phyloP scores from a whole-genome alignment of 2,329 filamentous ascomycete genomes.

The Balansia obtecta region DNA sequence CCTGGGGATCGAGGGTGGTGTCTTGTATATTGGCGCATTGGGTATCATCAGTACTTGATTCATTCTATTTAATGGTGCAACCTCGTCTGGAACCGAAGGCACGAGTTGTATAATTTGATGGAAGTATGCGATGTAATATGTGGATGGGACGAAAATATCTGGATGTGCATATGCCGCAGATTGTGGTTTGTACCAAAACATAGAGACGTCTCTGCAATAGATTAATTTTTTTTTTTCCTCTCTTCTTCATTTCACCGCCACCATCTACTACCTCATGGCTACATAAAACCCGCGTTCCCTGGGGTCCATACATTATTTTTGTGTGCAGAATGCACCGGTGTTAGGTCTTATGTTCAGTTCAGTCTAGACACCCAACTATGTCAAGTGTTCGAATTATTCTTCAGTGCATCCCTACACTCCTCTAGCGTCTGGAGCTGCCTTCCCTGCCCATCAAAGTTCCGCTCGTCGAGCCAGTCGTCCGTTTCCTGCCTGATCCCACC shows the following conservation, averaged over 20 bases:
- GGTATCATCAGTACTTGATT: not conserved
- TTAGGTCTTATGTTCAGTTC: not conserved
- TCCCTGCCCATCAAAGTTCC: slow-evolving; percentile 42
- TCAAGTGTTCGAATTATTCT: not conserved
- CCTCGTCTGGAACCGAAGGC: not conserved
- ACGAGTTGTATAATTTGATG: not conserved
- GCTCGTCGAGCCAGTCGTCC: slow-evolving; percentile 38
- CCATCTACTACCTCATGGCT: not conserved
- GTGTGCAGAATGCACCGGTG: too few relatives aligned
- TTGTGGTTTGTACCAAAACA: slow-evolving; percentile 2
- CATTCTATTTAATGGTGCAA: not conserved
- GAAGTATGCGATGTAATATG: not conserved
- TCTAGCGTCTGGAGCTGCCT: slow-evolving; percentile 35
- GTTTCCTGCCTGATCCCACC: slow-evolving; percentile 27
- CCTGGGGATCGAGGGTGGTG: not conserved
- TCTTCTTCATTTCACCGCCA: not conserved
- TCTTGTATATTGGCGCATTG: slow-evolving; percentile 1
- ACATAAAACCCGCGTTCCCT: not conserved
- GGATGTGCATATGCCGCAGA: not conserved
- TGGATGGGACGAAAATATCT: not conserved
- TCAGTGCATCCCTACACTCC: slow-evolving; percentile 15
- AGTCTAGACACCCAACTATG: not conserved
- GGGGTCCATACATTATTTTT: too few relatives aligned
- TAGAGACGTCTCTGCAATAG: not conserved
- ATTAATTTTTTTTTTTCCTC: not conserved